A percentile compares a stretch with the other conserved stretches of the same genome.
Conservation (phyloP, 148 eudicot species). For the Bassia scoparia region DNA sequence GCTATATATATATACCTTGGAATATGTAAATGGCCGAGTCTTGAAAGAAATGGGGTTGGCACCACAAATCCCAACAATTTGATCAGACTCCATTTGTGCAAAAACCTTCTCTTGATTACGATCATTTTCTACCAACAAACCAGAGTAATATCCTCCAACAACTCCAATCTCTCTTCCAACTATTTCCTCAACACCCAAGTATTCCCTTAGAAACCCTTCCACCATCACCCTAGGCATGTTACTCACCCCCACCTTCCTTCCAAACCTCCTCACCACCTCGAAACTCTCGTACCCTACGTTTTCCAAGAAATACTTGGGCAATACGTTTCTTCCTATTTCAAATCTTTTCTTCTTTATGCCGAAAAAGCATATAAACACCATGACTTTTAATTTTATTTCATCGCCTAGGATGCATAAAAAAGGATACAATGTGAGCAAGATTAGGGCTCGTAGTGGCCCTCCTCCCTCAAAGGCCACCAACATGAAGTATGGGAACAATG, state of each 20-base stretch:
- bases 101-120: neutral
- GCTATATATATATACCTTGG: slow-evolving; percentile 17
- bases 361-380: slow-evolving; percentile 36
- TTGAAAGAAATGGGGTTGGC: neutral
- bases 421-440: slow-evolving; percentile 34
- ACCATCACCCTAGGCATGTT: slow-evolving; percentile 37
- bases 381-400: slow-evolving; percentile 23
- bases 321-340: slow-evolving; percentile 28
- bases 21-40: slow-evolving; percentile 11
- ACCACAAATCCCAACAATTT: slow-evolving; percentile 19
- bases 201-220: slow-evolving; percentile 36
- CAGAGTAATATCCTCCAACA: slow-evolving; percentile 28
- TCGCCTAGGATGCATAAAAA: slow-evolving; percentile 18
- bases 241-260: slow-evolving; percentile 31
- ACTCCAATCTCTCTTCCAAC: slow-evolving; percentile 31
- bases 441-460: slow-evolving; percentile 29
- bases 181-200: slow-evolving; percentile 28
- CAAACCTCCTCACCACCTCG: slow-evolving; percentile 25
- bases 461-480: slow-evolving; percentile 39
- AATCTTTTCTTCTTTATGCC: slow-evolving; percentile 23
- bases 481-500: slow-evolving; percentile 41
- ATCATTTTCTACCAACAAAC: slow-evolving; percentile 12
- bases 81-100: slow-evolving; percentile 8
- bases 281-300: slow-evolving; percentile 34
- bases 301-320: slow-evolving; percentile 40